Percentiles rank a stretch among this genome's conserved stretches.
phyloP scores from a whole-genome alignment of 1,139 yeast species.

The Suhomyces ambrosiae region DNA sequence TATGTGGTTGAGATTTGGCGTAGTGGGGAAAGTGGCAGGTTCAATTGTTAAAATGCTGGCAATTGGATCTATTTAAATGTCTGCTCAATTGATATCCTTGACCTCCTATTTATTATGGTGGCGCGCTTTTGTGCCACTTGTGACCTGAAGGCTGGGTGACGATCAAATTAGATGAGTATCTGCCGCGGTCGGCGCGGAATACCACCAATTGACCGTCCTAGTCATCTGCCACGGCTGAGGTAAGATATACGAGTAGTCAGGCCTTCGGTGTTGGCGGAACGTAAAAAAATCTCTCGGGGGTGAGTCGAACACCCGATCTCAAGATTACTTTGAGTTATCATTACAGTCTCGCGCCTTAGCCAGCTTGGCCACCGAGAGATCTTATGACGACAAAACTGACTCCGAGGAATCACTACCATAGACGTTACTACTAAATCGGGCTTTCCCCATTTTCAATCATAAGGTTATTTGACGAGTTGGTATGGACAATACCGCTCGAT shows the following conservation, averaged over 20 bases:
- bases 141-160: slow-evolving; percentile 4
- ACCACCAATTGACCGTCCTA: neutral
- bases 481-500: too few relatives aligned
- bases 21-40: neutral
- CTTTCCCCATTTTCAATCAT: too few relatives aligned
- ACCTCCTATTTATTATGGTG: neutral
- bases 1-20: neutral
- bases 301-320: slow-evolving; percentile 87
- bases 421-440: too few relatives aligned
- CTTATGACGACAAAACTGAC: neutral
- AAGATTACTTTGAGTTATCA: slow-evolving; percentile 57
- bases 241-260: neutral
- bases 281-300: slow-evolving; percentile 63
- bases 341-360: slow-evolving; percentile 85
- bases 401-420: too few relatives aligned
- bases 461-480: too few relatives aligned
- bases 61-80: neutral
- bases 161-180: neutral
- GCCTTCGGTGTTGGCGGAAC: slow-evolving; percentile 2
- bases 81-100: neutral
- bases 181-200: slow-evolving; percentile 4
- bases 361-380: slow-evolving; percentile 77
- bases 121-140: slow-evolving; percentile 5
- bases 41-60: neutral
- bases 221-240: slow-evolving; percentile 4